Percentiles rank a stretch among this genome's conserved stretches.
These are phyloP conservation scores for Elaeagnus macrophylla DNA, from an alignment of 306 rosid species.

Conservation along the genomic window DNA sequence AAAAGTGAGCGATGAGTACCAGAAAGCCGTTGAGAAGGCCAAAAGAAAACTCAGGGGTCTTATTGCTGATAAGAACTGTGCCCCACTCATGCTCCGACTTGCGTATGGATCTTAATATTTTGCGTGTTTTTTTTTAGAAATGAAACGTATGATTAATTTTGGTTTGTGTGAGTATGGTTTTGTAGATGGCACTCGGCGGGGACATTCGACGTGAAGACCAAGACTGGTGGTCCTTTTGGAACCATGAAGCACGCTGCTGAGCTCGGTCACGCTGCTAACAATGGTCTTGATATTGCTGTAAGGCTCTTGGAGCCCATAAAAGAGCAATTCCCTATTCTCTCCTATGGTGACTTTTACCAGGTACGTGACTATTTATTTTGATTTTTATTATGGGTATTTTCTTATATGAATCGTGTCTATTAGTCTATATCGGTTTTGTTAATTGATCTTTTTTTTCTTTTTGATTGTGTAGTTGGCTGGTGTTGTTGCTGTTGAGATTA, in stretches of 20 bases:
- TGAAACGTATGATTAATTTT: not conserved
- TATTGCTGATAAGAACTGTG: conserved; percentile 84
- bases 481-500: conserved; percentile 81
- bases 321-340: conserved; percentile 58
- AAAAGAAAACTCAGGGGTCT: conserved; percentile 83
- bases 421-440: not conserved
- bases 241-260: conserved; percentile 55
- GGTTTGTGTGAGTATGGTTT: not conserved
- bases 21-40: conserved; percentile 73
- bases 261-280: conserved; percentile 72
- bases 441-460: not conserved
- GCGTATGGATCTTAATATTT: conserved; percentile 40
- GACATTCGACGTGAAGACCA: conserved; percentile 52
- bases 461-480: conserved; percentile 56
- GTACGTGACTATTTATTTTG: conserved; percentile 12
- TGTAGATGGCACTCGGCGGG: conserved; percentile 99
- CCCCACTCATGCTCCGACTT: conserved; percentile 79
- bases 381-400: not conserved
- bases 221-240: conserved; percentile 94
- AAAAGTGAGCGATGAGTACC: conserved; percentile 66
- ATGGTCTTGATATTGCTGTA: conserved; percentile 86
- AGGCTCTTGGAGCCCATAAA: conserved; percentile 87
- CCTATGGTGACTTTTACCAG: conserved; percentile 88
- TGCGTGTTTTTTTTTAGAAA: not conserved
- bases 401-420: not conserved